Evolutionary conservation across 2,329 filamentous ascomycete species (phyloP).

Genomic region (Calonectria crousiana): DNA sequence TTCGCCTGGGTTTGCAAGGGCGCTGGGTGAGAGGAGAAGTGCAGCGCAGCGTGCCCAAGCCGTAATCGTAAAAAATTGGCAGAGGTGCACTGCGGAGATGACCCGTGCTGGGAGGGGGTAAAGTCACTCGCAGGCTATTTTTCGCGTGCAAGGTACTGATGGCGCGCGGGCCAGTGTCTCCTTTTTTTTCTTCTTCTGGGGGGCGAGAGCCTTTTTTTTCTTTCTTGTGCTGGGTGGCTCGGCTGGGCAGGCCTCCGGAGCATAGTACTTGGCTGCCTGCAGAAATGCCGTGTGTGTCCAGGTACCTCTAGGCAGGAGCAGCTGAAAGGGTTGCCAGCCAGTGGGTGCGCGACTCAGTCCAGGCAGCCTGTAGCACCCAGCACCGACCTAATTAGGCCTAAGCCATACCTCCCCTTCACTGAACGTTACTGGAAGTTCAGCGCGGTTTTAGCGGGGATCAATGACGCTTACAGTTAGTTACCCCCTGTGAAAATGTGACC

Average conservation of each 20-base stretch:
- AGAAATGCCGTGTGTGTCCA: not conserved
- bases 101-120: constrained; percentile 36
- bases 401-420: not conserved
- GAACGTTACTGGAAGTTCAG: constrained; percentile 7
- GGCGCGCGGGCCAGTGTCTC: constrained; percentile 48
- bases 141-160: constrained; percentile 45
- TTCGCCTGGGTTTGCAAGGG: constrained; percentile 57
- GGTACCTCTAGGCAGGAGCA: constrained; percentile 8
- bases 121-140: constrained; percentile 42
- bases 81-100: constrained; percentile 37
- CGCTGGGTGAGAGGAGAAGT: constrained; percentile 33
- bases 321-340: not conserved
- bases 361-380: constrained; percentile 19
- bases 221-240: not conserved
- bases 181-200: constrained; percentile 41
- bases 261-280: not conserved
- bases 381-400: constrained; percentile 23
- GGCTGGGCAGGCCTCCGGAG: not conserved
- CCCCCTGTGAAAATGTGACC: not conserved
- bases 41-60: constrained; percentile 26
- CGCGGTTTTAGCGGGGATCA: constrained; percentile 10
- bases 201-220: not conserved
- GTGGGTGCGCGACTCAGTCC: constrained; percentile 17
- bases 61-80: constrained; percentile 26
- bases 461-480: constrained; percentile 23